Evolutionary conservation across 169 alveolate genomes (phyloP).

Genomic region (Eimeria falciformis): DNA sequence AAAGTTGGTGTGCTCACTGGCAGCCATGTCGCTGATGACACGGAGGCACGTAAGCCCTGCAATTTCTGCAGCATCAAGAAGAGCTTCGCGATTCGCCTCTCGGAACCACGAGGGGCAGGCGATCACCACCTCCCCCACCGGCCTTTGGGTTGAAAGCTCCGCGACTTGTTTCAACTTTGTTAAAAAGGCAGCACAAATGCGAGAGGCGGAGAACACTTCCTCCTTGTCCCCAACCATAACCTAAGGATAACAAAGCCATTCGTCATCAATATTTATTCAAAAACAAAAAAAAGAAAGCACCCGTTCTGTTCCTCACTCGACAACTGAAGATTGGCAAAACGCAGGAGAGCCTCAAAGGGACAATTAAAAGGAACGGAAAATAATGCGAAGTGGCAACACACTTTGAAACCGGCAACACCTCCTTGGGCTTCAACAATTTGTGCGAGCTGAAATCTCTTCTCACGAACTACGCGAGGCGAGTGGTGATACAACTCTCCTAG

Average conservation of each 20-base stretch:
- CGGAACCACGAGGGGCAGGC: conserved; percentile 91
- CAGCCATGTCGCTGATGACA: conserved; percentile 96
- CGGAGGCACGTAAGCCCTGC: conserved; percentile 95
- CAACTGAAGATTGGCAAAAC: neutral
- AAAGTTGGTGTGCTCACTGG: conserved; percentile 80
- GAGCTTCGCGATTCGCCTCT: conserved; percentile 93
- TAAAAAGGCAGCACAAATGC: conserved; percentile 92
- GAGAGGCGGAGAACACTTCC: conserved; percentile 87
- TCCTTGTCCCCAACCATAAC: conserved; percentile 89
- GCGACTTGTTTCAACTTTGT: conserved; percentile 87
- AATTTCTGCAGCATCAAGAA: conserved; percentile 94
- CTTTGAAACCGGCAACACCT: conserved; percentile 60
- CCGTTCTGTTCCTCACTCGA: neutral
- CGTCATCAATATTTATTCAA: neutral
- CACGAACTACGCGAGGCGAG: conserved; percentile 25
- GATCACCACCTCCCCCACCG: conserved; percentile 84
- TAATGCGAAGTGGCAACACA: neutral
- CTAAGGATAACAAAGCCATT: conserved; percentile 74
- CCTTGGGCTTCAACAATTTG: conserved; percentile 17
- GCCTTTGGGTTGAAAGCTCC: conserved; percentile 89
- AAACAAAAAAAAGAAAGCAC: neutral
- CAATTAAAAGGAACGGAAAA: neutral
- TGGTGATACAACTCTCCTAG: conserved; percentile 87
- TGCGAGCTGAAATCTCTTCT: neutral
- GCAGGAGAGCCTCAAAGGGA: neutral